Evolutionary conservation across 2,329 filamentous ascomycete genomes (phyloP), one percentile per base, ranked within the genome.

Genomic region (Aspergillus udagawae): DNA sequence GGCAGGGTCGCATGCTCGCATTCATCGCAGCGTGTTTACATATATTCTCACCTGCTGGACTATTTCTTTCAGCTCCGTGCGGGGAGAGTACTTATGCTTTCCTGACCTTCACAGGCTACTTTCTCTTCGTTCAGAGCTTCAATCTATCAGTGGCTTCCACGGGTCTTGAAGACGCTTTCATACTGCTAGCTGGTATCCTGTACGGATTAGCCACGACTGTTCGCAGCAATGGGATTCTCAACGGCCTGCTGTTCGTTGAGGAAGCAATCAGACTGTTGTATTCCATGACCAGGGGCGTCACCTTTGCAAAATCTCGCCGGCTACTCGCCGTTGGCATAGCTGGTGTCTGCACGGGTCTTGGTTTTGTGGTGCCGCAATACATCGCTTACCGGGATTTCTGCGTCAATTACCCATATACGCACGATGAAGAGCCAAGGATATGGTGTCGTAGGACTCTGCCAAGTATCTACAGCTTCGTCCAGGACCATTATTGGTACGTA

Each of bases 401-500:
- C 32, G 5, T 35, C 32, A 35, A 35, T 14, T 35, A 35, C 12
- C 32, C 32, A 14, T 14, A 14, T 35, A 35, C 32, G 32, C 12
- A 17, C 32, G 4, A 14, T 35, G 32, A 35, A 3, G 32, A 35
- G 3, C 32, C 32, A 35, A 35, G 32, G 32, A 6, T 35, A 17
- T 58, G 56, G 56, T 58, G 56, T 28, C 27, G 10, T 23, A 52
- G 38, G 12, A 45, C 50, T 17, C 12, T 56, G 5, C 56, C 56
- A 12, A 44, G 28, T 32, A 56, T 58, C n/a, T 58, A 53, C 45
- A 56, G 53, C 45, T 58, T 56, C 8, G 56, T 58, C 20, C 53
- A 58, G 28, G 56, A 56, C 9, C 35, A 56, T 49, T 58, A 58
- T 28, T 58, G 56, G 56, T 58, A 50, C 10, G 56, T 56, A 4